Conservation (phyloP, 139 green algal species). For the Chara braunii region DNA sequence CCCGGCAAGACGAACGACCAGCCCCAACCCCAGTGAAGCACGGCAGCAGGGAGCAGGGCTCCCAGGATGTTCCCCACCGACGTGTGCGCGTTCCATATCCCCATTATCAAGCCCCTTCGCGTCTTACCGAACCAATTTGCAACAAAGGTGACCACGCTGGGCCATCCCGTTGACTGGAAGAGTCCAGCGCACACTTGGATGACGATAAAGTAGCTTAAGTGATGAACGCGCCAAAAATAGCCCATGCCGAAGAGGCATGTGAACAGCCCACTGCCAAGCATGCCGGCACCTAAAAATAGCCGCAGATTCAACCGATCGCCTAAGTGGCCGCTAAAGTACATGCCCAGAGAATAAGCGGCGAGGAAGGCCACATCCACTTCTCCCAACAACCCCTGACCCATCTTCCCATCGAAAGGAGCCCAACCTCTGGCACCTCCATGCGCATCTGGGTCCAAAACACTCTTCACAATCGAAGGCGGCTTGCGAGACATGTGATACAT, state of each 20-base stretch:
- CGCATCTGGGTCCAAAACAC: slow-evolving; percentile 29
- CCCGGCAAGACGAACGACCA: slow-evolving; percentile 80
- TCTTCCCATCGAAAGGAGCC: slow-evolving; percentile 72
- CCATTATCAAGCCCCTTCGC: slow-evolving; percentile 86
- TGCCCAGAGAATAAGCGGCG: slow-evolving; percentile 76
- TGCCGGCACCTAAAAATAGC: slow-evolving; percentile 75
- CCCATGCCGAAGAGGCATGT: slow-evolving; percentile 70
- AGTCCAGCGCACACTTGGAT: slow-evolving; percentile 66
- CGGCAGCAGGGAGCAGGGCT: slow-evolving; percentile 64
- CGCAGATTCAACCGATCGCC: slow-evolving; percentile 78
- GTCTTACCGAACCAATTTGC: slow-evolving; percentile 92
- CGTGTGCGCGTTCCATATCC: slow-evolving; percentile 93
- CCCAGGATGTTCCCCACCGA: slow-evolving; percentile 88
- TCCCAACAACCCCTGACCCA: slow-evolving; percentile 69
- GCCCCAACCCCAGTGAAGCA: slow-evolving; percentile 71
- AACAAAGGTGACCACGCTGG: slow-evolving; percentile 81
- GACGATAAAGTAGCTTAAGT: slow-evolving; percentile 66
- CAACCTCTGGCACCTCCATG: slow-evolving; percentile 50
- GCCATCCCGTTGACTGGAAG: slow-evolving; percentile 87
- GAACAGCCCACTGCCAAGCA: slow-evolving; percentile 72
- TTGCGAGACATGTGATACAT: slow-evolving; percentile 85
- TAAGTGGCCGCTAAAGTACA: slow-evolving; percentile 87
- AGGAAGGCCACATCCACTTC: slow-evolving; percentile 85
- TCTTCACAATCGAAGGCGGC: slow-evolving; percentile 85
- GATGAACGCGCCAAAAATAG: slow-evolving; percentile 80